phyloP scores from a whole-genome alignment of 768 basidiomycete species.

The Pholiota microspora region DNA sequence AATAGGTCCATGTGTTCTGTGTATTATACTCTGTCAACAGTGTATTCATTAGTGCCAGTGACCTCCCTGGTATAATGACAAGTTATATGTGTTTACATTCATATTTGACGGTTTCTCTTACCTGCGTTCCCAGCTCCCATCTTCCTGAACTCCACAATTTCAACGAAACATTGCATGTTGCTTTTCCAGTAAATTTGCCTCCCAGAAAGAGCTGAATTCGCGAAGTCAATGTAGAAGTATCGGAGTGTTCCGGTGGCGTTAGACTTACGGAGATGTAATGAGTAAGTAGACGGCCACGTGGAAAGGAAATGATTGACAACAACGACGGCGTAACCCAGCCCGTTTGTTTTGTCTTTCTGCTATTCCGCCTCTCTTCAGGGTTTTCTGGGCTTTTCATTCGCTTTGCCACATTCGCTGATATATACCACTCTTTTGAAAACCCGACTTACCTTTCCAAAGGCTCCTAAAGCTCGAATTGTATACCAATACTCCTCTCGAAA shows the following conservation, averaged over 20 bases:
- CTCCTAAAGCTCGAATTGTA: not conserved
- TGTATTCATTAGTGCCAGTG: too few relatives aligned
- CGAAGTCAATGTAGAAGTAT: too few relatives aligned
- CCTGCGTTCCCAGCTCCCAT: too few relatives aligned
- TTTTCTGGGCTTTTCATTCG: not conserved
- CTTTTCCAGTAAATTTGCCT: too few relatives aligned
- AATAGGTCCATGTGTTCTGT: too few relatives aligned
- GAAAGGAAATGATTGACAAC: slow-evolving; percentile 2
- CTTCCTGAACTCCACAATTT: too few relatives aligned
- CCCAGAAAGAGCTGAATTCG: too few relatives aligned
- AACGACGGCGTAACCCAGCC: not conserved
- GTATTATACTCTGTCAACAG: too few relatives aligned
- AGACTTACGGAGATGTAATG: not conserved
- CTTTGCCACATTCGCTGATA: slow-evolving; percentile 3
- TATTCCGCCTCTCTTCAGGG: not conserved
- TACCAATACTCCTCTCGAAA: not conserved
- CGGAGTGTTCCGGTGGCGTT: not conserved
- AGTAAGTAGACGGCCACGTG: not conserved
- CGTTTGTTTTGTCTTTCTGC: not conserved
- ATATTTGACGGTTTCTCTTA: too few relatives aligned
- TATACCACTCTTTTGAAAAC: not conserved
- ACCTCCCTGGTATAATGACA: too few relatives aligned
- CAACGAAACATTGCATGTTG: too few relatives aligned
- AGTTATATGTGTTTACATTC: too few relatives aligned
- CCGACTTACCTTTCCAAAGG: not conserved